Base-by-base conservation (phyloP, 352 stramenopile species). In the Globisporangium nagaii region DNA sequence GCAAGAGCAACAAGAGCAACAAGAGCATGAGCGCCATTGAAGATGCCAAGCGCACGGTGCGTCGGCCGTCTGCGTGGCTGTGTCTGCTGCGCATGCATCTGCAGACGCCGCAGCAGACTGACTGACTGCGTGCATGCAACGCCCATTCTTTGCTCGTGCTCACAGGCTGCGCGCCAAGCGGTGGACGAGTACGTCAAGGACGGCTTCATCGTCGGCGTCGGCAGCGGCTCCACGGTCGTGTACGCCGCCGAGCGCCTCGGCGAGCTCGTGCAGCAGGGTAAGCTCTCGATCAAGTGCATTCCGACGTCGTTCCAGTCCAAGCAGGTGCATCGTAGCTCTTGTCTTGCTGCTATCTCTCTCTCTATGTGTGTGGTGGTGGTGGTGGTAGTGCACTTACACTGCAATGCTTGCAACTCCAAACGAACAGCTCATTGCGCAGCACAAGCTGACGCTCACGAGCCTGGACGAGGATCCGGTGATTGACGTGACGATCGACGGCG, bases 401-500 rank as follows among this genome's bases (percentile, higher is more conserved):
- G 24, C 43, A 13, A 40, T 30, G 20, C 19, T 7, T 24, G n/a
- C 12, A n/a, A n/a, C 2, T 55, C 22, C 9, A 13, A 4, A 27
- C 34, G 12, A 43, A 45, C 84, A 98, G 74, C 86, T 95, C 52
- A 90, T 96, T 50, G 59, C 70, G 51, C 66, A 95, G 63, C 60
- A 92, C 59, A 75, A 80, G 43, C 79, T 96, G 35, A 73, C 67
- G 52, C 67, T 95, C 47, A 89, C 77, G 22, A 91, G 85, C 65
- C 70, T 95, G 53, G 84, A 93, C 58, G 76, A 87, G 53, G 65
- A 78, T 50, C 79, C 84, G 28, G 79, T 92, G 59, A 94, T 99
- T 42, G 97, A 99, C 78, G 95, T 99, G 58, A 97, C 96, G 32
- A 99, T 99, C 66, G 97, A 99, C 79, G 97, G 96, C 42, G 96